Evolutionary conservation across 1,284 basidiomycete species (phyloP).

Genomic region (Mycena sp.): DNA sequence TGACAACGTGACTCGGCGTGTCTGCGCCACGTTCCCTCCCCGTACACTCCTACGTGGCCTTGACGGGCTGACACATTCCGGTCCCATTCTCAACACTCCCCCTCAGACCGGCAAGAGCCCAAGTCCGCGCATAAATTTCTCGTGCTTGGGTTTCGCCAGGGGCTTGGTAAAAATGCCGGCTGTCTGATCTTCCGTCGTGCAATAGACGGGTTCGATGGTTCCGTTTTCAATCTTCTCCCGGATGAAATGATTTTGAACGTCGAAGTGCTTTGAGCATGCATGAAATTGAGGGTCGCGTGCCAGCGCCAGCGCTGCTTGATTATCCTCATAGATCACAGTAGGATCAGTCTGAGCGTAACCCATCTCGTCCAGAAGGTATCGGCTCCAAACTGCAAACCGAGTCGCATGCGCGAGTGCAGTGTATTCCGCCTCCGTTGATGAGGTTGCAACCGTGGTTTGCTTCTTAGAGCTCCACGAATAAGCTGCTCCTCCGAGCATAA

Average conservation of each 20-base stretch:
- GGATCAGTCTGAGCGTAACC: background rate
- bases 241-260: too few species aligned
- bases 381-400: background rate
- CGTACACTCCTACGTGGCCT: too few species aligned
- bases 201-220: too few species aligned
- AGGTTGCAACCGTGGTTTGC: slow-evolving; percentile 32
- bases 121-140: slow-evolving; percentile 6
- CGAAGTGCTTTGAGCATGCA: too few species aligned
- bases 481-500: slow-evolving; percentile 16
- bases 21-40: too few species aligned
- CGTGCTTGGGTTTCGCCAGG: slow-evolving; percentile 2
- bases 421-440: slow-evolving; percentile 29
- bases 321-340: slow-evolving; percentile 14
- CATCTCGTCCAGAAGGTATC: background rate
- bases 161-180: slow-evolving; percentile 19
- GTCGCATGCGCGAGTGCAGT: background rate
- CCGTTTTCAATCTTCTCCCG: slow-evolving; percentile 30
- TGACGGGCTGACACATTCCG: too few species aligned
- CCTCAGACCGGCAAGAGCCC: too few species aligned
- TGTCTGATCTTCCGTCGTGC: slow-evolving; percentile 10
- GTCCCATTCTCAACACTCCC: too few species aligned
- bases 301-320: slow-evolving; percentile 16
- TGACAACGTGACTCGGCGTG: too few species aligned
- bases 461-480: slow-evolving; percentile 29
- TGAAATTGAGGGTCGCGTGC: slow-evolving; percentile 15